Percentiles rank a stretch among this genome's conserved stretches.
These are phyloP conservation scores for Bothriochloa decipiens DNA, from an alignment of 176 grass and related monocot species.

Conservation along the genomic window DNA sequence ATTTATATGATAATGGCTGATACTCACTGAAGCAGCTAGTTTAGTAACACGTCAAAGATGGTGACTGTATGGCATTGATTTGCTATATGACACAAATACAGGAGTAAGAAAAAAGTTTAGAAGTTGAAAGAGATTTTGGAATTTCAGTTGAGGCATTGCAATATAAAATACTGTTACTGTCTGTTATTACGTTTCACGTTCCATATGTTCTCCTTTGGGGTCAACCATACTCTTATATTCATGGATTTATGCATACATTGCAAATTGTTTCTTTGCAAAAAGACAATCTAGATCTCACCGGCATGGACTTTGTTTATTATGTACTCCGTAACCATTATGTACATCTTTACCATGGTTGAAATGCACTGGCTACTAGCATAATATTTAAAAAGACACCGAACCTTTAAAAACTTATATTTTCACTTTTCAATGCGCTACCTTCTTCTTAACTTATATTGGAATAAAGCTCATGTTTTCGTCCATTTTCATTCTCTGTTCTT, in stretches of 20 bases:
- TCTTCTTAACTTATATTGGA: background rate
- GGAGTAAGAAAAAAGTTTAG: background rate
- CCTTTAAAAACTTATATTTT: background rate
- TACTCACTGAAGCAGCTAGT: background rate
- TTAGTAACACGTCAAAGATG: background rate
- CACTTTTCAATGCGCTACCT: background rate
- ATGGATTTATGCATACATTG: background rate
- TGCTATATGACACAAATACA: background rate
- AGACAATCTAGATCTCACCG: background rate
- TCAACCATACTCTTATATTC: background rate
- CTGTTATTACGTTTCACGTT: constrained; percentile 1
- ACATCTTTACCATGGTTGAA: constrained; percentile 19
- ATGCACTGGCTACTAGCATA: background rate
- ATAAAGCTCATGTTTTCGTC: background rate
- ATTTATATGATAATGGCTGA: background rate
- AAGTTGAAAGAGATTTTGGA: background rate
- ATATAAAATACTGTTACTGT: background rate
- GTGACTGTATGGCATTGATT: background rate
- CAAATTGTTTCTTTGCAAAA: background rate
- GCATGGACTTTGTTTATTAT: constrained; percentile 1
- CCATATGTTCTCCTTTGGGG: background rate
- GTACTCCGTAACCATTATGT: background rate
- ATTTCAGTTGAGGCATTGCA: background rate
- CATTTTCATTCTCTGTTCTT: constrained; percentile 18
- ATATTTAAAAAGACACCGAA: background rate